Conservation (phyloP, 306 rosid species). For the Rosa chinensis region DNA sequence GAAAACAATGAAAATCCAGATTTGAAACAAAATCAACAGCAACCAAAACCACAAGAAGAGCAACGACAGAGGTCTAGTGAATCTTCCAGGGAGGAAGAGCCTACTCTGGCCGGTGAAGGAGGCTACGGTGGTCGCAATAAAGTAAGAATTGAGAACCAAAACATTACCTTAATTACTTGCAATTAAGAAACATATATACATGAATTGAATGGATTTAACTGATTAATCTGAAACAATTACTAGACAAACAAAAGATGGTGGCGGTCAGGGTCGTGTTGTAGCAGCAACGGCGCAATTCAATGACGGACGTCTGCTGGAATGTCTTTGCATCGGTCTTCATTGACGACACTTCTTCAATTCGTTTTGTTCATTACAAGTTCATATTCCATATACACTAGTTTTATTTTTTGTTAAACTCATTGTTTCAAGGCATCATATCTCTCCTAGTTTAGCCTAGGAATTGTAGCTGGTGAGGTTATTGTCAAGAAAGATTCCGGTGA, state of each 20-base stretch:
- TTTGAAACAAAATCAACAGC: neutral
- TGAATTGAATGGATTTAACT: neutral
- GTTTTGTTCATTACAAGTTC: neutral
- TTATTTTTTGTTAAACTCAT: neutral
- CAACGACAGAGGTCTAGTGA: neutral
- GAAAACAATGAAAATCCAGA: too few species aligned
- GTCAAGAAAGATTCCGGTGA: neutral
- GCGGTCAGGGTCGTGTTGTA: constrained; percentile 5
- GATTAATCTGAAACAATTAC: neutral
- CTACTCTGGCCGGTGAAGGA: constrained; percentile 5
- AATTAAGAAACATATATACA: neutral
- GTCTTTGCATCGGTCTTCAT: neutral
- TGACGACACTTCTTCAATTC: neutral
- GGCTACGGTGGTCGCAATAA: constrained; percentile 21
- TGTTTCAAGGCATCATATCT: neutral
- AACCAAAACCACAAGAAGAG: neutral
- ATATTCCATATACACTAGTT: neutral
- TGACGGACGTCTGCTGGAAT: neutral
- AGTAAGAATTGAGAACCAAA: neutral
- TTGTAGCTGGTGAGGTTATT: neutral
- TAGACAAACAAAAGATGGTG: neutral
- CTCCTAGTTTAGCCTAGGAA: neutral
- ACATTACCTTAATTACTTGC: neutral
- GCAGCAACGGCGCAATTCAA: constrained; percentile 11
- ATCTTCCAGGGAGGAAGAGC: constrained; percentile 11